These are phyloP conservation scores for Yamadazyma diddensiae DNA, from an alignment of 1,139 yeast species.

Conservation along the genomic window DNA sequence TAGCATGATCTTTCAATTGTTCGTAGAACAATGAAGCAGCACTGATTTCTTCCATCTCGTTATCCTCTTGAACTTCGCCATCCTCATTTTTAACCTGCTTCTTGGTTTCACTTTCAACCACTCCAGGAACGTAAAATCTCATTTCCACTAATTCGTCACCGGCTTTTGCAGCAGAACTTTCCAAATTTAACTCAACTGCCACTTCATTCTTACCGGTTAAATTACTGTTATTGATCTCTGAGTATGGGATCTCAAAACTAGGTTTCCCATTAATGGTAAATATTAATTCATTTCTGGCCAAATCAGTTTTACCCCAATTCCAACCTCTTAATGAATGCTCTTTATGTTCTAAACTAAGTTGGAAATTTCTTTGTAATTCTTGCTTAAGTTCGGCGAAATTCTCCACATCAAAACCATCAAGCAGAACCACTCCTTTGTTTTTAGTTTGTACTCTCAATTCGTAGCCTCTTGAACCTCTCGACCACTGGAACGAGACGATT, in stretches of 20 bases:
- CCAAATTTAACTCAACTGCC: conserved; percentile 77
- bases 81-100: conserved; percentile 26
- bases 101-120: conserved; percentile 49
- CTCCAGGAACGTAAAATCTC: conserved; percentile 90
- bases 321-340: conserved; percentile 97
- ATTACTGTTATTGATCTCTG: conserved; percentile 79
- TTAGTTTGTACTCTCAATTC: conserved; percentile 88
- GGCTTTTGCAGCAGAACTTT: conserved; percentile 52
- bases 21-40: conserved; percentile 89
- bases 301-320: conserved; percentile 97
- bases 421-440: conserved; percentile 77
- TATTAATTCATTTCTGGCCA: conserved; percentile 87
- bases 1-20: conserved; percentile 90
- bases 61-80: conserved; percentile 29
- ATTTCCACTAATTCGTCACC: conserved; percentile 96
- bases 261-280: conserved; percentile 89
- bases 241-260: conserved; percentile 85
- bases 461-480: conserved; percentile 89
- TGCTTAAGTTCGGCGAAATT: conserved; percentile 80
- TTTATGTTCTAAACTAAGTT: conserved; percentile 67
- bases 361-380: conserved; percentile 78
- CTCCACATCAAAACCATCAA: conserved; percentile 88
- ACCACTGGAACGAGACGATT: conserved; percentile 79
- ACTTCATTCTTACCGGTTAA: conserved; percentile 92
- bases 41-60: conserved; percentile 55